Evolutionary conservation across 2,329 filamentous ascomycete genomes (phyloP), one percentile per base, ranked within the genome.

Genomic region (Ophiosphaerella narmari): DNA sequence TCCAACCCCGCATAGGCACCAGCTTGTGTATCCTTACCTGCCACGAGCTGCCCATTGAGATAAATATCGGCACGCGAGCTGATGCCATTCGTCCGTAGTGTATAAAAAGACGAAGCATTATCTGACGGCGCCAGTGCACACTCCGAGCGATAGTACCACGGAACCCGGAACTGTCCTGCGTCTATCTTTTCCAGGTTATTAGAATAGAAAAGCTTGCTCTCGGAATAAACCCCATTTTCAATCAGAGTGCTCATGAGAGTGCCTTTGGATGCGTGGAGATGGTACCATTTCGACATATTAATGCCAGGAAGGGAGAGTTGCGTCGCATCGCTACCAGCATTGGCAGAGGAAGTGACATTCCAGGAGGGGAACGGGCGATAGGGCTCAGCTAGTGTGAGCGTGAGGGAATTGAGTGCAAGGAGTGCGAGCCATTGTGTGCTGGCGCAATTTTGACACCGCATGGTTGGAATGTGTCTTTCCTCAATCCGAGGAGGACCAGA

Each of bases 81-180:
- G 55, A 87, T 83, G 4, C 84, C 84, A 52, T 86, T 75, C 0
- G 83, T 86, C 31, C 79, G 70, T 2, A 87, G 70, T 24, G 81
- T 75, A 54, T 78, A 82, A 56, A 84, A 78, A 31, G 75, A 67
- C 1, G 67, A 68, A 5, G 43, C 37, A 7, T 42, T 44, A 9
- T 11, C 26, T 9, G 38, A 12, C 14, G 24, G 14, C 8, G 26
- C 56, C 1, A 84, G 57, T 0, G 54, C 50, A 46, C 85, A 81
- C 50, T 85, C 80, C 34, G 79, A 71, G 11, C 83, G 77, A 56
- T 86, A 87, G 21, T 85, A 63, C 83, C 84, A 87, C 0, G 83
- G 81, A 0, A 79, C 75, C 1, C 71, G 64, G 49, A 86, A 86
- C 37, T 76, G 76, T 2, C 70, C 66, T 12, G 68, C 59, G 43